phyloP scores from a whole-genome alignment of 2,329 filamentous ascomycete species.

The Ophiostoma tasmaniense region DNA sequence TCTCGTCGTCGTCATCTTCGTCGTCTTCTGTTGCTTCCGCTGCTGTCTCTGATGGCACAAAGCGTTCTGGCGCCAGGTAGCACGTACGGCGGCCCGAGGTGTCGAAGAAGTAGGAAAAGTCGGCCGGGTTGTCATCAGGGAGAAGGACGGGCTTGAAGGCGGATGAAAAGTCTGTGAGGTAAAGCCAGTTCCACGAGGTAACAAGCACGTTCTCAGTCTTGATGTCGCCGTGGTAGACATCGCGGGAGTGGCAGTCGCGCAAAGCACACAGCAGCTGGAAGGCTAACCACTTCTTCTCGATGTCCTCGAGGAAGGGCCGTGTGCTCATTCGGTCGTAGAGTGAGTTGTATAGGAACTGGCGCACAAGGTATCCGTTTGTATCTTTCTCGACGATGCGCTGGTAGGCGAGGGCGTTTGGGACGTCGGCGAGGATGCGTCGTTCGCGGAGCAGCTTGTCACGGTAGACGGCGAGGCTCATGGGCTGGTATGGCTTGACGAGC shows the following conservation, averaged over 20 bases:
- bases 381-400: slow-evolving; percentile 87
- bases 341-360: slow-evolving; percentile 93
- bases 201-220: slow-evolving; percentile 96
- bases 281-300: slow-evolving; percentile 97
- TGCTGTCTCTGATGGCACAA: slow-evolving; percentile 62
- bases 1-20: slow-evolving; percentile 35
- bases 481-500: slow-evolving; percentile 82
- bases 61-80: slow-evolving; percentile 90
- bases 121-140: slow-evolving; percentile 91
- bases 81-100: slow-evolving; percentile 85
- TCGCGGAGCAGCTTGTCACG: slow-evolving; percentile 70
- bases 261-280: slow-evolving; percentile 91
- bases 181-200: slow-evolving; percentile 99
- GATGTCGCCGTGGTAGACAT: slow-evolving; percentile 95
- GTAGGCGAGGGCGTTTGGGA: slow-evolving; percentile 86
- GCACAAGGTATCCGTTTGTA: slow-evolving; percentile 83
- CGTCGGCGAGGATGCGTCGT: slow-evolving; percentile 65
- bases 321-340: slow-evolving; percentile 96
- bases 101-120: slow-evolving; percentile 98
- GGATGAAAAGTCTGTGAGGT: slow-evolving; percentile 93
- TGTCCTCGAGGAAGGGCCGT: slow-evolving; percentile 88
- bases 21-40: slow-evolving; percentile 9
- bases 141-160: slow-evolving; percentile 90
- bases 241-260: slow-evolving; percentile 79
- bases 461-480: slow-evolving; percentile 72